Evolutionary conservation across 192 early-diverging fungal species (phyloP).

Genomic region (Nowakowskiella sp.): DNA sequence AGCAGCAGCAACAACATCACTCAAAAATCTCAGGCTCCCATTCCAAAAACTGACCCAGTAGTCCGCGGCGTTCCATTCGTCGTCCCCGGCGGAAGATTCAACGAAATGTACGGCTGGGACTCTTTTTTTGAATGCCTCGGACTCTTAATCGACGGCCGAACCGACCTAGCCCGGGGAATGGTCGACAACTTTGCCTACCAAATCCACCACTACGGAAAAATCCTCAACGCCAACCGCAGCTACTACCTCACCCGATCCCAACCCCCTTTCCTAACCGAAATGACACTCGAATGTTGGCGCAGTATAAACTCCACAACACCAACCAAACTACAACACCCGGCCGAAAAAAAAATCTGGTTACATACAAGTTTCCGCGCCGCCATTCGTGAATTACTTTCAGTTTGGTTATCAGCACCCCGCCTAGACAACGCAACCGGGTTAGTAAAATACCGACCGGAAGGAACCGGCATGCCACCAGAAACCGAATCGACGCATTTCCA

Average conservation of each 20-base stretch:
- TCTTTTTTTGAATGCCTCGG: slow-evolving; percentile 90
- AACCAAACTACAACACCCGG: too few species aligned
- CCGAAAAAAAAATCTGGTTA: slow-evolving; percentile 74
- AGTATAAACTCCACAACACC: slow-evolving; percentile 42
- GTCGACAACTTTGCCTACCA: slow-evolving; percentile 96
- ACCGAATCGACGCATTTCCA: slow-evolving; percentile 69
- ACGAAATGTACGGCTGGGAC: slow-evolving; percentile 99
- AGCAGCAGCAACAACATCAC: too few species aligned
- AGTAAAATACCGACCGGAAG: slow-evolving; percentile 78
- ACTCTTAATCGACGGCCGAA: slow-evolving; percentile 73
- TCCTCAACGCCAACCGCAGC: slow-evolving; percentile 95
- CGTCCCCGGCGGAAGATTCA: slow-evolving; percentile 96
- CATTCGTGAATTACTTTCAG: slow-evolving; percentile 84
- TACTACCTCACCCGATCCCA: slow-evolving; percentile 97
- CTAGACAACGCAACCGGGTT: slow-evolving; percentile 70
- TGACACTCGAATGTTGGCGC: slow-evolving; percentile 76
- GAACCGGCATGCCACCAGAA: slow-evolving; percentile 96
- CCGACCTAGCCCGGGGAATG: slow-evolving; percentile 86
- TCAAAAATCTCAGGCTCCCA: too few species aligned
- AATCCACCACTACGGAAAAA: slow-evolving; percentile 97
- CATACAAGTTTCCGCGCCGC: slow-evolving; percentile 57
- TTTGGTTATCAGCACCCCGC: slow-evolving; percentile 82
- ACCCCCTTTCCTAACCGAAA: slow-evolving; percentile 96
- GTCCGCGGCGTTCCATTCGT: too few species aligned
- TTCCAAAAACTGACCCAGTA: too few species aligned